Evolutionary conservation across 129 eudicot species (phyloP).

Genomic region (Flaveria trinervia): DNA sequence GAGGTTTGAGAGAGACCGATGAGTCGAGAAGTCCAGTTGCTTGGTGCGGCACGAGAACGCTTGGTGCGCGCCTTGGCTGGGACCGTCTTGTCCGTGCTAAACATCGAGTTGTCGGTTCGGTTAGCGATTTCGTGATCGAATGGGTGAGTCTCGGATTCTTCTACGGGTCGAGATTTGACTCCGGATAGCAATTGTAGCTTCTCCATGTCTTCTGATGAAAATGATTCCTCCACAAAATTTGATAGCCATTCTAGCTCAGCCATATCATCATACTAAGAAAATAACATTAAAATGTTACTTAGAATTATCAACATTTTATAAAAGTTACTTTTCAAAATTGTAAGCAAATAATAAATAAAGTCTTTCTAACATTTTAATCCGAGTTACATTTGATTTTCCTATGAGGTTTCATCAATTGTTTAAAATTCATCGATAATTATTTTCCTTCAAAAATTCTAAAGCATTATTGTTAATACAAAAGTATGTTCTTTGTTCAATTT

Average conservation of each 20-base stretch:
- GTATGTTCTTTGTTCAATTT: too few species aligned
- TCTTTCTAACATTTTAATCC: not conserved
- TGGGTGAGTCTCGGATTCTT: constrained; percentile 33
- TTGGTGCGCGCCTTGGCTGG: constrained; percentile 96
- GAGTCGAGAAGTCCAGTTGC: constrained; percentile 79
- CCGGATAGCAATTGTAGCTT: constrained; percentile 63
- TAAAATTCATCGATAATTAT: too few species aligned
- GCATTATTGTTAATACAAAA: too few species aligned
- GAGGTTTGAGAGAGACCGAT: constrained; percentile 42
- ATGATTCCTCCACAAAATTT: constrained; percentile 78
- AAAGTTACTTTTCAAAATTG: not conserved
- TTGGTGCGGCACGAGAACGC: constrained; percentile 80
- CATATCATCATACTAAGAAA: constrained; percentile 68
- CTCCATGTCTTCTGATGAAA: constrained; percentile 70
- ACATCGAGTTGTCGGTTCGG: constrained; percentile 29
- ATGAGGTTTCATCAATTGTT: too few species aligned
- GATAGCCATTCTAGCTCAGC: constrained; percentile 93
- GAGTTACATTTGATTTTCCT: too few species aligned
- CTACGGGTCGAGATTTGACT: constrained; percentile 42
- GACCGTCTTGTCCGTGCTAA: constrained; percentile 52
- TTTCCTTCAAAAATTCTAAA: too few species aligned
- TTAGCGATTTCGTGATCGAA: constrained; percentile 39
- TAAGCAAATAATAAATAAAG: not conserved
- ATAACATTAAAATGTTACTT: not conserved
- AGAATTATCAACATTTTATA: not conserved